These are phyloP conservation scores for Irpex sp. DNA, from an alignment of 1,284 basidiomycete species.

Conservation along the genomic window DNA sequence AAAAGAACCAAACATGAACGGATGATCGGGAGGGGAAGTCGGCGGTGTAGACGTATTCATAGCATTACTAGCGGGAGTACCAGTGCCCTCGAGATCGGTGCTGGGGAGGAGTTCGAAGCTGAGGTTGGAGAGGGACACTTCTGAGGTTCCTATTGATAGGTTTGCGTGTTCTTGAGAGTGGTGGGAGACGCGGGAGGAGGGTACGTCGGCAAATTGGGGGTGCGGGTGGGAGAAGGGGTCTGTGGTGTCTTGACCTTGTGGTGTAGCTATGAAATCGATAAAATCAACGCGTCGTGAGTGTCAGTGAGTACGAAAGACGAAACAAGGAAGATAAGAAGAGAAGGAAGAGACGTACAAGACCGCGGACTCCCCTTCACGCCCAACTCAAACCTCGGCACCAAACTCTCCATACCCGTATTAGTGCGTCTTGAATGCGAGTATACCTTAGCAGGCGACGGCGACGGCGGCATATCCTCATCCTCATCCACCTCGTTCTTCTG, in stretches of 20 bases:
- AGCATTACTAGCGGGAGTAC: no score
- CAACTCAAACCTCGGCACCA: slow-evolving; percentile 38
- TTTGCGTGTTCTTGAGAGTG: neutral
- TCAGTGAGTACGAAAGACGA: no score
- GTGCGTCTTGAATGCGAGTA: slow-evolving; percentile 4
- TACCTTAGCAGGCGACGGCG: slow-evolving; percentile 52
- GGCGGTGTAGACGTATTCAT: slow-evolving; percentile 11
- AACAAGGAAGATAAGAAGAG: no score
- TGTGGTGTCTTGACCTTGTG: neutral
- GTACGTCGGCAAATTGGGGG: neutral
- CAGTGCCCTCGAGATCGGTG: neutral
- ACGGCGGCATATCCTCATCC: slow-evolving; percentile 47
- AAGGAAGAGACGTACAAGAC: slow-evolving; percentile 4
- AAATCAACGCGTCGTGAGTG: no score
- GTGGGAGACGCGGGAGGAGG: neutral
- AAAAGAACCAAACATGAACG: neutral
- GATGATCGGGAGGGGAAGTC: slow-evolving; percentile 10
- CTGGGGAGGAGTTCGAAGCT: slow-evolving; percentile 16
- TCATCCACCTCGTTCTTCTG: slow-evolving; percentile 34
- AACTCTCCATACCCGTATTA: slow-evolving; percentile 21
- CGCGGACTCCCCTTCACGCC: neutral
- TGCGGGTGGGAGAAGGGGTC: neutral
- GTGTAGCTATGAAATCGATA: neutral
- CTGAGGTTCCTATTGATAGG: slow-evolving; percentile 15
- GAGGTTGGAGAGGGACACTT: slow-evolving; percentile 22